Evolutionary conservation across 2,329 filamentous ascomycete species (phyloP), one percentile per base, ranked within the genome.

Genomic region (Xylariomycetidae sp.): DNA sequence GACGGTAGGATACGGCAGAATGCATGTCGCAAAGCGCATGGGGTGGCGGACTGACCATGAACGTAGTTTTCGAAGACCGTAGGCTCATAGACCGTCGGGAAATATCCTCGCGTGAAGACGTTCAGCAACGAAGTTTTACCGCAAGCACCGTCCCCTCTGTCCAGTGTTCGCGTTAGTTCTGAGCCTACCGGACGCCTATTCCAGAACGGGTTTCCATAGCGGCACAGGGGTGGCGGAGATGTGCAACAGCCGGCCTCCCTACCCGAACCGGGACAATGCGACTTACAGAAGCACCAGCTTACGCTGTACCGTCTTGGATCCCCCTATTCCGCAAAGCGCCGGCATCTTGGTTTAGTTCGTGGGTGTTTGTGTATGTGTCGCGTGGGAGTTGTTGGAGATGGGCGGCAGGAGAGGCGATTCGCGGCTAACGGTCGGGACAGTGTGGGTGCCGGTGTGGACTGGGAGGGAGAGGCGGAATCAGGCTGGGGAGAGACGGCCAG

Each of bases 51-150:
- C 73, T 57, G 74, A 93, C 86, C 88, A 60, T 98, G 90, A 44
- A 98, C 90, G 63, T 96, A 98, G 65, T 98, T 98, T 62, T 98
- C 90, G 64, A 95, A 95, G 46, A 95, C 90, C 22, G 90, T 98
- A 34, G 92, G 92, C 64, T 96, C 89, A 68, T 96, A 96, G 55
- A 96, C 90, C 37, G 90, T 95, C 32, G 90, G 90, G 62, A 98
- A 98, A 64, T 95, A 93, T 84, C 90, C 90, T 83, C 90, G 80
- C 49, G 92, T 98, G 67, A 98, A 98, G 60, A 98, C 92, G 60
- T 98, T 98, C 53, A 98, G 68, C 55, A 96, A 66, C 46, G 89
- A 95, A 35, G 92, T 98, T 74, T 98, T 98, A 58, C 90, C 90
- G 63, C 85, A 93, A 50, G 90, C 90, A 72, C 90, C 90, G 60